Evolutionary conservation across 805 yeast genomes (phyloP).

Genomic region (Yarrowia deformans): DNA sequence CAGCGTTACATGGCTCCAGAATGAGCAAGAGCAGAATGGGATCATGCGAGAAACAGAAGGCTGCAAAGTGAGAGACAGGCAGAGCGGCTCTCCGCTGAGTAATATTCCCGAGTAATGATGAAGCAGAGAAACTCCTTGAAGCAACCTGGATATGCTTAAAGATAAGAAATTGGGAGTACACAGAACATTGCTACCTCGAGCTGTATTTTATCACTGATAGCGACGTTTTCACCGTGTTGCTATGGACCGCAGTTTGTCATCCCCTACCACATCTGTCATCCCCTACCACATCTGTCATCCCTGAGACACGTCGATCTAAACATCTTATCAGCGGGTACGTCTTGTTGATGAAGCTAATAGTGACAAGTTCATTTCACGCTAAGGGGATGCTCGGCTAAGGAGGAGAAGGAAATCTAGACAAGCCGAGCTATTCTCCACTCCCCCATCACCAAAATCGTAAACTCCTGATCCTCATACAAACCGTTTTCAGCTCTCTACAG

Average conservation of each 20-base stretch:
- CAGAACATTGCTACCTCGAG: neutral
- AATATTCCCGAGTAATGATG: neutral
- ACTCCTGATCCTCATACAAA: neutral
- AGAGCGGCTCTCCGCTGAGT: neutral
- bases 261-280: neutral
- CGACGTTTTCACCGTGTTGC: neutral
- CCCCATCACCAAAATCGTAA: neutral
- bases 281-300: neutral
- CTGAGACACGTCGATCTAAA: constrained; percentile 35
- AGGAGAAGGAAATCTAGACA: neutral
- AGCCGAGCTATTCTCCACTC: neutral
- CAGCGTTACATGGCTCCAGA: constrained; percentile 12
- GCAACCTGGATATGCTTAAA: too few relatives aligned
- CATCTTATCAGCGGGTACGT: constrained; percentile 11
- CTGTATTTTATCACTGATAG: neutral
- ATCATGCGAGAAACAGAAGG: neutral
- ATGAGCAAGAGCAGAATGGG: constrained; percentile 10
- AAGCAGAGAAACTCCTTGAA: too few relatives aligned
- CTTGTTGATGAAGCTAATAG: constrained; percentile 1
- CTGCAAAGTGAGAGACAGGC: neutral
- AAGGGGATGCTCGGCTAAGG: too few relatives aligned
- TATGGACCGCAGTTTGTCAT: neutral
- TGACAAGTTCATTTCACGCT: neutral
- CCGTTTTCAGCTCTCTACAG: neutral
- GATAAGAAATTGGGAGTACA: neutral